Percentiles rank a stretch among this genome's conserved stretches.
These are phyloP conservation scores for Hemisphaericaspora xylanilytica DNA, from an alignment of 1,139 yeast species.

Conservation along the genomic window DNA sequence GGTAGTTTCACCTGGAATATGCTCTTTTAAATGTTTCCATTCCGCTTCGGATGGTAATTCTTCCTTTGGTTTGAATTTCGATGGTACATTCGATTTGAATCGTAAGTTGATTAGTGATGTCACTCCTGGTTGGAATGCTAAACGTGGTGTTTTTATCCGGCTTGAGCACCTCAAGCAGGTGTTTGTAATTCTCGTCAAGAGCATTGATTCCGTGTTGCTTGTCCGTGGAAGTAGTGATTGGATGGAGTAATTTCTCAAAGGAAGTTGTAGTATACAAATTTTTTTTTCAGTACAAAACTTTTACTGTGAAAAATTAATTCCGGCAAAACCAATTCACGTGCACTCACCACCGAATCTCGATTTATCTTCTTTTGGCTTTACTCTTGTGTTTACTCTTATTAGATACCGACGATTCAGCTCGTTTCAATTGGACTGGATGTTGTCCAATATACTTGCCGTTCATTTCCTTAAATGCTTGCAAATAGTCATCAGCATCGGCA, in stretches of 20 bases:
- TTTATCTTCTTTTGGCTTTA: conserved; percentile 5
- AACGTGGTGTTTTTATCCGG: neutral
- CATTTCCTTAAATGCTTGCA: conserved; percentile 70
- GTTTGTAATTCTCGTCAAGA: conserved; percentile 3
- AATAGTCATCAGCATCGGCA: conserved; percentile 57
- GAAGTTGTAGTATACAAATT: neutral
- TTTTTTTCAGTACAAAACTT: no score
- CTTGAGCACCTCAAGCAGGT: neutral
- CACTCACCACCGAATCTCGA: neutral
- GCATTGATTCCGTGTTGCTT: no score
- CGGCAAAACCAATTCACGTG: neutral
- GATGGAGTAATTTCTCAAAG: no score
- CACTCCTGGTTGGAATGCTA: neutral
- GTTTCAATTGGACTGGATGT: conserved; percentile 67
- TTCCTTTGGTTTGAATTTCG: conserved; percentile 23
- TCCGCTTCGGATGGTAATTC: conserved; percentile 37
- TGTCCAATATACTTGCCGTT: conserved; percentile 75
- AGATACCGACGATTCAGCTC: conserved; percentile 56
- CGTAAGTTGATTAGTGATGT: conserved; percentile 9
- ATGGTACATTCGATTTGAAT: conserved; percentile 29
- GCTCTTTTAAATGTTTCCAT: conserved; percentile 46
- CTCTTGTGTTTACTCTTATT: conserved; percentile 19
- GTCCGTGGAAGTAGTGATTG: no score
- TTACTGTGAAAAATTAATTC: neutral
- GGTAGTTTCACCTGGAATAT: conserved; percentile 60